A percentile compares a stretch with the other conserved stretches of the same genome.
phyloP scores from a whole-genome alignment of 139 green algal species.

The Tetradesmus lagerheimii region DNA sequence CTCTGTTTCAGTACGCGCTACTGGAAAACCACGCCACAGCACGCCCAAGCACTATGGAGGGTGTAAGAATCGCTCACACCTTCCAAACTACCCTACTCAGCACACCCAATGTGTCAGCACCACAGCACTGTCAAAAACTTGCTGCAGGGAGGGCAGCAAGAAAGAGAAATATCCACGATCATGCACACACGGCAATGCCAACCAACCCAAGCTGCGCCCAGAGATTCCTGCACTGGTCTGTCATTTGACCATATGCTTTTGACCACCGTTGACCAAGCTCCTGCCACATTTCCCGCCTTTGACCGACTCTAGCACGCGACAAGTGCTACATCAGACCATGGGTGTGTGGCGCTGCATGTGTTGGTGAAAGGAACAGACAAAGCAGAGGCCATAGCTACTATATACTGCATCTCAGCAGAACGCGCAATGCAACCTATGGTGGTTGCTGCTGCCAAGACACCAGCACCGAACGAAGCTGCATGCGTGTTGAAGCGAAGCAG shows the following conservation, averaged over 20 bases:
- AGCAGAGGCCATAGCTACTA: background rate
- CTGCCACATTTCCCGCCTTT: background rate
- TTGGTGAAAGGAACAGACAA: background rate
- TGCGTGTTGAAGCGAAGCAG: background rate
- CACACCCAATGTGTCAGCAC: background rate
- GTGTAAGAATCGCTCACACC: background rate
- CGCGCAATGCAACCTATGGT: background rate
- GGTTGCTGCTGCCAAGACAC: background rate
- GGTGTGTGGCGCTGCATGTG: background rate
- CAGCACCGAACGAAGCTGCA: background rate
- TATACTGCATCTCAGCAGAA: slow-evolving; percentile 7
- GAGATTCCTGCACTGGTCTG: too few species aligned
- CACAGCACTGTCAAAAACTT: background rate
- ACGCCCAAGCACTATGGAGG: background rate
- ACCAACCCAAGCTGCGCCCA: background rate
- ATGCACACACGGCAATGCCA: background rate
- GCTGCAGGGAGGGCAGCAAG: background rate
- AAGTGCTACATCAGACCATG: background rate
- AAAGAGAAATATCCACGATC: background rate
- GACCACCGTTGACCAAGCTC: background rate
- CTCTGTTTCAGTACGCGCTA: background rate
- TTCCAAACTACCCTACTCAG: background rate
- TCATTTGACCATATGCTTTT: background rate
- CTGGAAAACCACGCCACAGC: background rate
- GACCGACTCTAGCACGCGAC: too few species aligned